These are phyloP conservation scores for Geranium incanum DNA, from an alignment of 441 rosid genomes.

Conservation along the genomic window DNA sequence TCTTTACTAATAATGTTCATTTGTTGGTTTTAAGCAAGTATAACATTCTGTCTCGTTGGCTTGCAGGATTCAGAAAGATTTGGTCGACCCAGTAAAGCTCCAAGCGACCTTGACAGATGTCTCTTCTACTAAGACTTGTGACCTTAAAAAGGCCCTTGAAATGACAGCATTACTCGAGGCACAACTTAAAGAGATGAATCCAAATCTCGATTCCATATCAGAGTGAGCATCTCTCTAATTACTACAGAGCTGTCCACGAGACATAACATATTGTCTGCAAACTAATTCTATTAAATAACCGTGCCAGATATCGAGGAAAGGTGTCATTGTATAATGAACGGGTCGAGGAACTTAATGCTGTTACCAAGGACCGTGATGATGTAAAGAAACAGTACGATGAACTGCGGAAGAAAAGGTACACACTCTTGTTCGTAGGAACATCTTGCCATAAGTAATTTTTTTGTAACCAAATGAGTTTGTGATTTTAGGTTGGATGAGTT, in stretches of 20 bases:
- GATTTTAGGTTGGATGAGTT: conserved; percentile 80
- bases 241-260: background rate
- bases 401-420: conserved; percentile 74
- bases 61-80: conserved; percentile 84
- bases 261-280: conserved; percentile 5
- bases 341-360: conserved; percentile 67
- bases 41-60: conserved; percentile 25
- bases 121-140: conserved; percentile 48
- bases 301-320: conserved; percentile 62
- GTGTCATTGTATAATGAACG: conserved; percentile 68
- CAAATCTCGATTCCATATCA: conserved; percentile 90
- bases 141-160: conserved; percentile 69
- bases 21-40: conserved; percentile 16
- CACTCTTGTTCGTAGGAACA: conserved; percentile 10
- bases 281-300: conserved; percentile 19
- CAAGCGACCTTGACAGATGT: conserved; percentile 60
- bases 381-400: conserved; percentile 80
- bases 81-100: conserved; percentile 81
- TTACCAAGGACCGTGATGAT: conserved; percentile 81
- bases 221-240: conserved; percentile 50
- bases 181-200: conserved; percentile 85
- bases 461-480: conserved; percentile 22
- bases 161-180: conserved; percentile 71
- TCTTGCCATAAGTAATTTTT: conserved; percentile 12
- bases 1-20: conserved; percentile 5